phyloP scores from a whole-genome alignment of 2,329 filamentous ascomycete genomes.

The Neonectria faginata region DNA sequence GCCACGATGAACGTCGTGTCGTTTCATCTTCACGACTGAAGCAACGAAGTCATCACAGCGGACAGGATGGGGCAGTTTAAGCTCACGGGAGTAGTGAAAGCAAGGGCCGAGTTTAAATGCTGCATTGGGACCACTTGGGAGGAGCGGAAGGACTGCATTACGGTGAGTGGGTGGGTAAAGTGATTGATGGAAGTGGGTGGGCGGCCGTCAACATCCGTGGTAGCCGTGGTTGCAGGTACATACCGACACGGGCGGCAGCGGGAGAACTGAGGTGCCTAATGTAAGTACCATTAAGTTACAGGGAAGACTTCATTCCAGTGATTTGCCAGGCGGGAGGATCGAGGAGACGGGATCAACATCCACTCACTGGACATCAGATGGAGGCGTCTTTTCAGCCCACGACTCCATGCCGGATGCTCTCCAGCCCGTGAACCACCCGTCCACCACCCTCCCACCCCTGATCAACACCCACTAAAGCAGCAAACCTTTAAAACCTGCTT shows the following conservation, averaged over 20 bases:
- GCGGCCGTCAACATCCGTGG: slow-evolving; percentile 6
- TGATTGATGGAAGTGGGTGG: background rate
- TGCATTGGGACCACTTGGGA: slow-evolving; percentile 5
- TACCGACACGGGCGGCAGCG: no score
- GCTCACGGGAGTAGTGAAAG: slow-evolving; percentile 14
- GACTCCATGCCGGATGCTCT: background rate
- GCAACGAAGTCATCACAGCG: background rate
- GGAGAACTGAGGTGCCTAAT: background rate
- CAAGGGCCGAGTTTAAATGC: slow-evolving; percentile 24
- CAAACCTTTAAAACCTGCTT: background rate
- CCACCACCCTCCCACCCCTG: slow-evolving; percentile 3
- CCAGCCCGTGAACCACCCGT: background rate
- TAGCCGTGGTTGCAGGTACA: slow-evolving; percentile 4
- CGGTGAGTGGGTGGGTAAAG: background rate
- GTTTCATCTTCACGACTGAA: background rate
- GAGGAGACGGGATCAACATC: background rate
- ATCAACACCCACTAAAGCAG: slow-evolving; percentile 4
- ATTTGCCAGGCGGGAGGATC: background rate
- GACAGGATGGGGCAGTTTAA: slow-evolving; percentile 6
- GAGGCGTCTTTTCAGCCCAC: background rate
- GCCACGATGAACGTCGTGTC: background rate
- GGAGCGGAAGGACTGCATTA: slow-evolving; percentile 1
- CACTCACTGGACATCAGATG: background rate
- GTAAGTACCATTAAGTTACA: no score
- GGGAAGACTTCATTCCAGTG: background rate